phyloP scores from a whole-genome alignment of 257 asterid species.

The Linderniella brevidens region DNA sequence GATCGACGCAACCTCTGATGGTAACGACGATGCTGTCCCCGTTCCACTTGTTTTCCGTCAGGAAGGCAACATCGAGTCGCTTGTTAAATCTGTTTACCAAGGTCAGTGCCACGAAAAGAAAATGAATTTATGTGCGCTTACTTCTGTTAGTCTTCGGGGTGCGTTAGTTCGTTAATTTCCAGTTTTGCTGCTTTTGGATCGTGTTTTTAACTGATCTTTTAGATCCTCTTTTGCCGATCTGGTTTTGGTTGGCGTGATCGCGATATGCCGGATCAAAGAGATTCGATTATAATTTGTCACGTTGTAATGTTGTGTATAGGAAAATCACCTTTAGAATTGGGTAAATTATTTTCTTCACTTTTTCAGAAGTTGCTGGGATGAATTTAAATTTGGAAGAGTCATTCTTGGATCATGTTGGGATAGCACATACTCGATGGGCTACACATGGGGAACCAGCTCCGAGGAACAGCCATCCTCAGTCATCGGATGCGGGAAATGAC shows the following conservation, averaged over 20 bases:
- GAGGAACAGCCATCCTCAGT: constrained; percentile 90
- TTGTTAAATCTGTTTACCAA: constrained; percentile 71
- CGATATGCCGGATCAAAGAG: too few species aligned
- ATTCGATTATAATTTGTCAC: too few species aligned
- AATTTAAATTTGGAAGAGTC: constrained; percentile 77
- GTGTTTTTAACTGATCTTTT: too few species aligned
- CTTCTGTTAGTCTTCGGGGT: not conserved
- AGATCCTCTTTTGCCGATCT: too few species aligned
- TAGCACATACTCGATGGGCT: constrained; percentile 99
- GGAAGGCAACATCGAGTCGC: constrained; percentile 74
- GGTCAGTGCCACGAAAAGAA: constrained; percentile 14
- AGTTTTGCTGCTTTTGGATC: too few species aligned
- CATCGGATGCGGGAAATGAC: constrained; percentile 64
- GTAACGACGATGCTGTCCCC: constrained; percentile 11
- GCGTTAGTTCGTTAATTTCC: too few species aligned
- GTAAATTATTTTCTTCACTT: constrained; percentile 11
- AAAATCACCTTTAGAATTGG: too few species aligned
- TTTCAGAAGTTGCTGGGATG: constrained; percentile 63
- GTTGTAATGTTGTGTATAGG: too few species aligned
- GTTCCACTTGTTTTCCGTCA: constrained; percentile 57
- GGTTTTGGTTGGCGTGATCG: too few species aligned
- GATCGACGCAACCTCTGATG: constrained; percentile 21
- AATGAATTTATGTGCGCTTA: not conserved
- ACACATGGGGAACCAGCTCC: constrained; percentile 99
- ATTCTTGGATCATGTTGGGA: constrained; percentile 75